These are phyloP conservation scores for Choiromyces venosus DNA, from an alignment of 495 filamentous ascomycete species.

Conservation along the genomic window DNA sequence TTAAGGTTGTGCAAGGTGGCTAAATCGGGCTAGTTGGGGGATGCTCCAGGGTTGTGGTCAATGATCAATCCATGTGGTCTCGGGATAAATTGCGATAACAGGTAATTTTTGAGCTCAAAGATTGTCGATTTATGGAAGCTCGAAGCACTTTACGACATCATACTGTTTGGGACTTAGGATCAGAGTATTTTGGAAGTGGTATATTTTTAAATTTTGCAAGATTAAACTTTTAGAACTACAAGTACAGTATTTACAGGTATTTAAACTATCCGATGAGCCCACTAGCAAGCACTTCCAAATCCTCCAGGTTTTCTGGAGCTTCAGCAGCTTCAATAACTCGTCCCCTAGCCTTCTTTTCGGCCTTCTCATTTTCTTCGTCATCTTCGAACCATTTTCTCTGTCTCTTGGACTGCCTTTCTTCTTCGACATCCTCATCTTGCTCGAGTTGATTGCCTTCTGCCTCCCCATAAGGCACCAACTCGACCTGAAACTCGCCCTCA, in stretches of 20 bases:
- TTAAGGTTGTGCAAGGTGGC: background rate
- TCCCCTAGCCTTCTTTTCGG: constrained; percentile 48
- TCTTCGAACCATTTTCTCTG: constrained; percentile 49
- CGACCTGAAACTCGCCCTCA: constrained; percentile 47
- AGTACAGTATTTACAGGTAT: constrained; percentile 1
- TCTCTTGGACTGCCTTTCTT: constrained; percentile 32
- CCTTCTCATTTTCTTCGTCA: constrained; percentile 47
- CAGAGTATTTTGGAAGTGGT: background rate
- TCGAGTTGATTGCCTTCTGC: constrained; percentile 35
- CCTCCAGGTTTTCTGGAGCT: constrained; percentile 77
- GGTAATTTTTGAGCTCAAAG: background rate
- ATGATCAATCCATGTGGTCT: background rate
- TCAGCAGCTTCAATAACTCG: constrained; percentile 54
- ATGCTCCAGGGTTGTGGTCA: background rate
- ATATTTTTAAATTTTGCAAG: background rate
- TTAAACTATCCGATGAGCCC: constrained; percentile 61
- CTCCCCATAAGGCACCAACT: constrained; percentile 38
- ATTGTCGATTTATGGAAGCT: background rate
- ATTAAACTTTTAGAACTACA: constrained; percentile 23
- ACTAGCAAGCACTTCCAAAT: constrained; percentile 81
- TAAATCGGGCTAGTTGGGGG: constrained; percentile 1
- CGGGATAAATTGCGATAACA: no score
- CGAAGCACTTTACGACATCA: background rate
- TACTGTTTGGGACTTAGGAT: background rate
- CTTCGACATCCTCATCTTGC: constrained; percentile 32